Percentiles rank a stretch among this genome's conserved stretches.
Conservation (phyloP, 2,329 filamentous ascomycete genomes). For the Aspergillus luchuensis region DNA sequence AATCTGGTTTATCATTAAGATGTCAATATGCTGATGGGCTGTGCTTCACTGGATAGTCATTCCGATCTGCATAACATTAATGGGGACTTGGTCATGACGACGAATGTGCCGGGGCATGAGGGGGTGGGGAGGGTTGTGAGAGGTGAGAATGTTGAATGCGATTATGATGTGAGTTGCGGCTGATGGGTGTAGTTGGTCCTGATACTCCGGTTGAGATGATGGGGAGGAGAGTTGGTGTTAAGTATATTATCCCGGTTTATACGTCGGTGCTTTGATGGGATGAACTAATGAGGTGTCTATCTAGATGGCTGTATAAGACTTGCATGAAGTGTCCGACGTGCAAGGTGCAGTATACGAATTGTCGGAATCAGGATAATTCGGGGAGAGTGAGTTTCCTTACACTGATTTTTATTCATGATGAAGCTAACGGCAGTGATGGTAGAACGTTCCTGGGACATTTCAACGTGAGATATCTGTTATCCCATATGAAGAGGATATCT, state of each 20-base stretch:
- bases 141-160: background rate
- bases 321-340: constrained; percentile 16
- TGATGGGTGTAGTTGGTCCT: background rate
- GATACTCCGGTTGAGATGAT: background rate
- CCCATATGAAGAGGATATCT: accelerated
- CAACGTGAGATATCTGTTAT: constrained; percentile 6
- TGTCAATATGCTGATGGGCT: no score
- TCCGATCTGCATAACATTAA: constrained; percentile 43
- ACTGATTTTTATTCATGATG: background rate
- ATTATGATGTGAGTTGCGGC: background rate
- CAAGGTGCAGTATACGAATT: constrained; percentile 18
- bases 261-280: no score
- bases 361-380: constrained; percentile 15
- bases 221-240: background rate
- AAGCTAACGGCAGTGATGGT: background rate
- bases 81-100: constrained; percentile 36
- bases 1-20: no score
- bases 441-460: constrained; percentile 18
- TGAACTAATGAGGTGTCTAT: background rate
- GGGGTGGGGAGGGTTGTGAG: constrained; percentile 41
- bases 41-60: no score
- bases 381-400: constrained; percentile 6
- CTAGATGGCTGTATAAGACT: constrained; percentile 17
- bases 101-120: constrained; percentile 43
- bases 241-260: background rate